A percentile compares a stretch with the other conserved stretches of the same genome.
These are phyloP conservation scores for Pancytospora epiphaga DNA, from an alignment of 371 early-diverging fungal species.

Conservation along the genomic window DNA sequence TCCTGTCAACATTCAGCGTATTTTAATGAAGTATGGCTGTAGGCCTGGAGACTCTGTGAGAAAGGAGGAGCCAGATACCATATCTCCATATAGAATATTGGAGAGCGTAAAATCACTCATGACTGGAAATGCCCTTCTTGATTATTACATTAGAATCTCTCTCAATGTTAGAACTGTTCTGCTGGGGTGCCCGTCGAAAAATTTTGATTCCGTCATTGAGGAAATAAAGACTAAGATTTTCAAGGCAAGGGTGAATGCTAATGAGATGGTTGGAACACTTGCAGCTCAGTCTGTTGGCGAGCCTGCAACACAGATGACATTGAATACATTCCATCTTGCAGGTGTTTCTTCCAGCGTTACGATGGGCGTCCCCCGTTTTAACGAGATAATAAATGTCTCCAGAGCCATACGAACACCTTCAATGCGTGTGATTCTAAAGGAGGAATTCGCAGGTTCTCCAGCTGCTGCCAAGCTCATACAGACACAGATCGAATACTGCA, in stretches of 20 bases:
- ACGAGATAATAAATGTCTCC: constrained; percentile 97
- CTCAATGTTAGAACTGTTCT: constrained; percentile 34
- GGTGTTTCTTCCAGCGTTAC: constrained; percentile 95
- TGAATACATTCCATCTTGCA: constrained; percentile 98
- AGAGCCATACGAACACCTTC: constrained; percentile 89
- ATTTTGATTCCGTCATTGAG: constrained; percentile 83
- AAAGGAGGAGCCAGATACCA: not conserved
- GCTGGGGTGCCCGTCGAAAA: constrained; percentile 61
- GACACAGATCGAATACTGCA: constrained; percentile 78
- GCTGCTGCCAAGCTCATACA: constrained; percentile 79
- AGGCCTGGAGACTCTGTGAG: too few relatives aligned
- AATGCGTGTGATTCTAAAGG: constrained; percentile 71
- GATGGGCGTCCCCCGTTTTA: constrained; percentile 94
- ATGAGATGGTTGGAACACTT: constrained; percentile 97
- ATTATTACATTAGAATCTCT: constrained; percentile 29
- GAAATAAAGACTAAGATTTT: constrained; percentile 79
- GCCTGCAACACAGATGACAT: constrained; percentile 99
- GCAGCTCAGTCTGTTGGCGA: constrained; percentile 99
- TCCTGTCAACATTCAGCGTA: constrained; percentile 34
- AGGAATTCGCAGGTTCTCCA: constrained; percentile 66
- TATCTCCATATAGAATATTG: constrained; percentile 34
- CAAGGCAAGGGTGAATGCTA: constrained; percentile 77
- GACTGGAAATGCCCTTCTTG: constrained; percentile 18
- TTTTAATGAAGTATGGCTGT: constrained; percentile 6
- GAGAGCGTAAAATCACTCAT: constrained; percentile 9